phyloP scores from a whole-genome alignment of 176 grass and related monocot genomes.

The Eragrostis curvula region DNA sequence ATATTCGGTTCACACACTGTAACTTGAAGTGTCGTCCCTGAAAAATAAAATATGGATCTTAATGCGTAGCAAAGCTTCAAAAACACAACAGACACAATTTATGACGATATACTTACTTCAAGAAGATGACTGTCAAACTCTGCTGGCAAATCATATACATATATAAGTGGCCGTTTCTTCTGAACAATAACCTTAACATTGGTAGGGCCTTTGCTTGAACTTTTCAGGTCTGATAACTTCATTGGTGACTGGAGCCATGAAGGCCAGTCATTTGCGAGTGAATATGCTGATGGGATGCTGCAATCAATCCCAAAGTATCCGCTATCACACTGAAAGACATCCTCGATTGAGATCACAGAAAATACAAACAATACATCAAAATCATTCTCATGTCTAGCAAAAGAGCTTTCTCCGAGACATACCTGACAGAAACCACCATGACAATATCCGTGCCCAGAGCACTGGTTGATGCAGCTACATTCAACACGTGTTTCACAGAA shows the following conservation, averaged over 20 bases:
- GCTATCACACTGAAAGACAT: constrained; percentile 73
- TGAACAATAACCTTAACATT: constrained; percentile 60
- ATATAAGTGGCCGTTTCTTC: constrained; percentile 88
- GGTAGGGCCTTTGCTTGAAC: constrained; percentile 25
- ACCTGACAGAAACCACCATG: constrained; percentile 97
- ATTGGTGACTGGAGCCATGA: constrained; percentile 68
- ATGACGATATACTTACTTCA: constrained; percentile 67
- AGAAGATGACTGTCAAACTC: constrained; percentile 93
- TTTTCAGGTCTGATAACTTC: constrained; percentile 43
- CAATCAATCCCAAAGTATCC: constrained; percentile 99
- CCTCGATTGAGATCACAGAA: constrained; percentile 50
- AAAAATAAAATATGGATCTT: constrained; percentile 33
- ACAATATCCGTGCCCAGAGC: constrained; percentile 83
- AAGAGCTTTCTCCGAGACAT: constrained; percentile 26
- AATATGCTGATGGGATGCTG: constrained; percentile 75
- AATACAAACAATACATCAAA: constrained; percentile 10
- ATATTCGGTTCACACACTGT: constrained; percentile 96
- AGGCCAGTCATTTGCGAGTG: constrained; percentile 64
- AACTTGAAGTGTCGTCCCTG: constrained; percentile 87
- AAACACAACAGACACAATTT: constrained; percentile 21
- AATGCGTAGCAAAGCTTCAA: constrained; percentile 34
- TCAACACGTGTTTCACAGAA: constrained; percentile 82
- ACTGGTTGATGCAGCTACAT: constrained; percentile 91
- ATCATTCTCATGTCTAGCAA: background rate
- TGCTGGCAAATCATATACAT: constrained; percentile 96